Percentiles rank a stretch among this genome's conserved stretches.
Conservation (phyloP, 371 early-diverging fungal species). For the Batrachochytrium dendrobatidis region DNA sequence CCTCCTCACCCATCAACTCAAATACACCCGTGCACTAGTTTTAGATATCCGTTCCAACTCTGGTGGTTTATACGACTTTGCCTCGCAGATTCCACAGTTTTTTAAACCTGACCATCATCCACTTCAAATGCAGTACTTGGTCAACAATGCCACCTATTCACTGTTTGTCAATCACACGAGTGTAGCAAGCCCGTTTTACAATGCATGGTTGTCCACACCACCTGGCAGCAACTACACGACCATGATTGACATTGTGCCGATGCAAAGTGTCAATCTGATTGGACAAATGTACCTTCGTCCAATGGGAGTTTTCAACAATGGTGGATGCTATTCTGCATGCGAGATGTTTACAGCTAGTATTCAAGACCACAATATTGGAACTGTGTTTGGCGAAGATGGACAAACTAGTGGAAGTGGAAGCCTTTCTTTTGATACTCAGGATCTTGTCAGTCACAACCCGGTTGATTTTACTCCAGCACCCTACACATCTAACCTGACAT, state of each 20-base stretch:
- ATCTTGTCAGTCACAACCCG: background rate
- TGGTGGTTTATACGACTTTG: constrained; percentile 15
- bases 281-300: constrained; percentile 22
- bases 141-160: background rate
- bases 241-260: background rate
- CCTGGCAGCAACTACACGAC: constrained; percentile 13
- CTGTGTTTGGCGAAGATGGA: constrained; percentile 24
- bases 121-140: constrained; percentile 3
- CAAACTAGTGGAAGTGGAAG: constrained; percentile 26
- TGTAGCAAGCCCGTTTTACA: constrained; percentile 2
- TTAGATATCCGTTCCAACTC: constrained; percentile 23
- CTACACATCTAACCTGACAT: background rate
- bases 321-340: background rate
- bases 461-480: background rate
- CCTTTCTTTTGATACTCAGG: constrained; percentile 10
- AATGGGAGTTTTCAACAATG: constrained; percentile 16
- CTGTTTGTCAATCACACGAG: constrained; percentile 4
- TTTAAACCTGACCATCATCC: constrained; percentile 10
- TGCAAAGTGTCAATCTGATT: constrained; percentile 5
- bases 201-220: constrained; percentile 4
- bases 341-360: constrained; percentile 13
- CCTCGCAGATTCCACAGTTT: constrained; percentile 13
- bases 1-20: no score
- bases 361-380: constrained; percentile 16
- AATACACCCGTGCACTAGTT: constrained; percentile 17